Evolutionary conservation across 1,284 basidiomycete genomes (phyloP).

Genomic region (Fistulinella cinereoalba): DNA sequence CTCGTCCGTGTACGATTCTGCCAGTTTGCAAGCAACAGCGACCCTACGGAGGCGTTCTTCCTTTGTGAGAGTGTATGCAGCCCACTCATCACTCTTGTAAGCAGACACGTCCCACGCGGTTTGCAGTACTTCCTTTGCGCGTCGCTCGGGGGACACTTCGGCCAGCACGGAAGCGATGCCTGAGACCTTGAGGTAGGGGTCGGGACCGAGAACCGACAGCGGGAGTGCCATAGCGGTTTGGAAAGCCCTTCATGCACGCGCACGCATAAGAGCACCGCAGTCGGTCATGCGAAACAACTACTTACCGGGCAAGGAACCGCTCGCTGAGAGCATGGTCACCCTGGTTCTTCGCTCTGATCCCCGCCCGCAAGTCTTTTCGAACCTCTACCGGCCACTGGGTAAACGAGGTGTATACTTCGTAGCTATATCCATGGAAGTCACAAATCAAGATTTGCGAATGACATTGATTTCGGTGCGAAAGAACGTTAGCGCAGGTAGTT

Average conservation of each 20-base stretch:
- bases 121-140: conserved; percentile 53
- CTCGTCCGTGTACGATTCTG: conserved; percentile 48
- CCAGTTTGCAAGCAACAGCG: conserved; percentile 66
- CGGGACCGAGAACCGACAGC: conserved; percentile 43
- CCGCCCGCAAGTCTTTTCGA: conserved; percentile 60
- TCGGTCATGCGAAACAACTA: not conserved
- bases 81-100: conserved; percentile 21
- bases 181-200: conserved; percentile 65
- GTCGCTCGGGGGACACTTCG: conserved; percentile 54
- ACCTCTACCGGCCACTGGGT: conserved; percentile 60
- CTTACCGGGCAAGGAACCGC: conserved; percentile 55
- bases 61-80: conserved; percentile 32
- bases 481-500: not conserved
- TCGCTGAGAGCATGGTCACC: conserved; percentile 57
- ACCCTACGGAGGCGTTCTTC: conserved; percentile 58
- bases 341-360: conserved; percentile 60
- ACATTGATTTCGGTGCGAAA: too few relatives aligned
- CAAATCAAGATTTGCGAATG: too few relatives aligned
- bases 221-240: conserved; percentile 52
- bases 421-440: too few relatives aligned
- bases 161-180: conserved; percentile 68
- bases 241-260: conserved; percentile 55
- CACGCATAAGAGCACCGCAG: not conserved
- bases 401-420: conserved; percentile 58
- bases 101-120: conserved; percentile 37